Base-by-base conservation (phyloP, 108 stramenopile genomes). In the Skeletonema potamos region DNA sequence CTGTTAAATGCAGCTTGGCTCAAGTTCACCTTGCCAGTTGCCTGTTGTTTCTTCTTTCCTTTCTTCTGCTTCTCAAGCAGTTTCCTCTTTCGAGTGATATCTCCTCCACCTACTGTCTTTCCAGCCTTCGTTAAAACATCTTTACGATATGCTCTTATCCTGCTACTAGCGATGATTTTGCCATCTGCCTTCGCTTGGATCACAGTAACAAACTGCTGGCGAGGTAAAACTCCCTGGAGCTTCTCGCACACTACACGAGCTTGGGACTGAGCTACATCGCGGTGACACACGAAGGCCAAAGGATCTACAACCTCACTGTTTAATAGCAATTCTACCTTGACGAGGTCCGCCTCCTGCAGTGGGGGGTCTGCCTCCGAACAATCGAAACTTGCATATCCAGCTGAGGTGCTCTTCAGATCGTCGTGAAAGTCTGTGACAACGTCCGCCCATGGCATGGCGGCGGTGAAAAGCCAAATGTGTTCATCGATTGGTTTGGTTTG, bases 181-280 rank as follows among this genome's bases (percentile, higher is more conserved):
- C 81, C 84, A 34, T 92, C 96, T 2, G 94, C 95, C 69, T 93
- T 94, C 10, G 97, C 99, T 74, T 99, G 99, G 64, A 99, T 99
- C 41, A 96, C 94, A 10, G 95, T 96, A 27, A 96, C 92, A 69
- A 99, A 99, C 76, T 98, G 98, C 67, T 99, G 97, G 7, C 99
- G 84, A 29, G 96, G 96, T 37, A 99, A 83, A 2, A 96, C 88
- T 51, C 92, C 82, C 68, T 97, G 86, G 5, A 99, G 89, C 66
- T 96, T 95, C 59, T 95, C 83, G 51, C 95, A 95, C 1, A 99
- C 96, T 4, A 75, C 55, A 36, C 96, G 65, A 12, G 90, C 91
- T 76, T 96, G 84, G 0, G 62, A 44, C 54, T 92, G 77, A 11
- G 96, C 96, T 29, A 77, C 74, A 58, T 90, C 87, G 0, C 82